Evolutionary conservation across 352 stramenopile genomes (phyloP).

Genomic region (Pythium scleroteichum): DNA sequence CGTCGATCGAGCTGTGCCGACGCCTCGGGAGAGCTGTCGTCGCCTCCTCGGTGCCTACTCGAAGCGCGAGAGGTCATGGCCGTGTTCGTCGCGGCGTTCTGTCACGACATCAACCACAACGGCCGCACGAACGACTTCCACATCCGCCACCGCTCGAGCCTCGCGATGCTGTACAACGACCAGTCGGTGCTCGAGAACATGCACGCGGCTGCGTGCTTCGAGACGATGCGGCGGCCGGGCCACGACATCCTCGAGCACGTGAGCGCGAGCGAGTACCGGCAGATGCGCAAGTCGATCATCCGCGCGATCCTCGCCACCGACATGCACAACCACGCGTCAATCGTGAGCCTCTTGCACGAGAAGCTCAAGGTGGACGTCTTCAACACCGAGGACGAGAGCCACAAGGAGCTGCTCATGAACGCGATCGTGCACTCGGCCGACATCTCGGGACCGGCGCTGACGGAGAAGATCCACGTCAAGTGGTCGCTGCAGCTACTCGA

Average conservation of each 20-base stretch:
- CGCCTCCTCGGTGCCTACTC: constrained; percentile 32
- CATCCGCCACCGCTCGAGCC: constrained; percentile 65
- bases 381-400: constrained; percentile 46
- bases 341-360: constrained; percentile 71
- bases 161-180: constrained; percentile 89
- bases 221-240: constrained; percentile 69
- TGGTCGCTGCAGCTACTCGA: constrained; percentile 68
- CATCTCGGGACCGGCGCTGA: constrained; percentile 70
- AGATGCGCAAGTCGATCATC: constrained; percentile 74
- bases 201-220: constrained; percentile 78
- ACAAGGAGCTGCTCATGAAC: constrained; percentile 70
- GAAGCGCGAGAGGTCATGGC: constrained; percentile 62
- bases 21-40: too few relatives aligned
- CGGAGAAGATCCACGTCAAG: constrained; percentile 49
- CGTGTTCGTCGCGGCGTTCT: constrained; percentile 79
- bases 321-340: constrained; percentile 75
- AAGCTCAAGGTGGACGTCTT: constrained; percentile 60
- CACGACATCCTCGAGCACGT: constrained; percentile 67
- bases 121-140: constrained; percentile 90
- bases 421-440: constrained; percentile 82
- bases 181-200: constrained; percentile 90
- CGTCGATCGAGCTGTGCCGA: too few relatives aligned
- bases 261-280: constrained; percentile 36
- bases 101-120: constrained; percentile 90
- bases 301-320: constrained; percentile 82